Percentiles rank a stretch among this genome's conserved stretches.
phyloP scores from a whole-genome alignment of 2,329 filamentous ascomycete genomes.

The Paraphoma chrysanthemicola region DNA sequence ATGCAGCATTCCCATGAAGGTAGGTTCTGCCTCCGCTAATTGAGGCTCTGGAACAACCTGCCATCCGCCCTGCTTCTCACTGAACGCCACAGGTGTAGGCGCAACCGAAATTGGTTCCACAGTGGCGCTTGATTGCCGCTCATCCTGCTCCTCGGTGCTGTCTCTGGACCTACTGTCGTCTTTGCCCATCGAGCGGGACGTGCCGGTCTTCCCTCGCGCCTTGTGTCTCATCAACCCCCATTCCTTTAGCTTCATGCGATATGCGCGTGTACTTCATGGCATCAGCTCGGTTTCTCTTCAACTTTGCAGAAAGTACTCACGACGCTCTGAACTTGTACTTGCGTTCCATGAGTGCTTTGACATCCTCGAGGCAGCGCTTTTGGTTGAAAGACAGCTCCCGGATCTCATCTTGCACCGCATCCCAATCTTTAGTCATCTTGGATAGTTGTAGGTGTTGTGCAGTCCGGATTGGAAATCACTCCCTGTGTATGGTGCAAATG shows the following conservation, averaged over 20 bases:
- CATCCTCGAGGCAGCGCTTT: slow-evolving; percentile 42
- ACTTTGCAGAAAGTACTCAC: slow-evolving; percentile 25
- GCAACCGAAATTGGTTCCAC: slow-evolving; percentile 6
- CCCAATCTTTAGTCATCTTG: slow-evolving; percentile 43
- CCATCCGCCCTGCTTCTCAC: slow-evolving; percentile 11
- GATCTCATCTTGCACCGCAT: slow-evolving; percentile 36
- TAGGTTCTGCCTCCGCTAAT: slow-evolving; percentile 10
- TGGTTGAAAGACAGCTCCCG: slow-evolving; percentile 41
- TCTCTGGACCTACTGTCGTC: slow-evolving; percentile 4
- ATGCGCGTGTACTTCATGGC: slow-evolving; percentile 38
- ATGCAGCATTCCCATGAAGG: slow-evolving; percentile 12
- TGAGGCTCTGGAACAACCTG: slow-evolving; percentile 8
- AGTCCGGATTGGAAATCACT: too few relatives aligned
- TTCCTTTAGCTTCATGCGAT: slow-evolving; percentile 47
- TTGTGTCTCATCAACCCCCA: slow-evolving; percentile 41
- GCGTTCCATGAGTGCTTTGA: slow-evolving; percentile 42
- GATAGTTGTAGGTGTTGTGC: too few relatives aligned
- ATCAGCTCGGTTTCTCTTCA: not conserved
- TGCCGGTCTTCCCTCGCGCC: slow-evolving; percentile 3
- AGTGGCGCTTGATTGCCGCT: slow-evolving; percentile 9
- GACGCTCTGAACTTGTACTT: slow-evolving; percentile 43
- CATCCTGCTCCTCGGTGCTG: slow-evolving; percentile 6
- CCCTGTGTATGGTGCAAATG: too few relatives aligned
- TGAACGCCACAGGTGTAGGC: not conserved
- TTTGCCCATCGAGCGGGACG: not conserved